Conservation (phyloP, 164 flowering plant genomes). For the Vitis rupestris region DNA sequence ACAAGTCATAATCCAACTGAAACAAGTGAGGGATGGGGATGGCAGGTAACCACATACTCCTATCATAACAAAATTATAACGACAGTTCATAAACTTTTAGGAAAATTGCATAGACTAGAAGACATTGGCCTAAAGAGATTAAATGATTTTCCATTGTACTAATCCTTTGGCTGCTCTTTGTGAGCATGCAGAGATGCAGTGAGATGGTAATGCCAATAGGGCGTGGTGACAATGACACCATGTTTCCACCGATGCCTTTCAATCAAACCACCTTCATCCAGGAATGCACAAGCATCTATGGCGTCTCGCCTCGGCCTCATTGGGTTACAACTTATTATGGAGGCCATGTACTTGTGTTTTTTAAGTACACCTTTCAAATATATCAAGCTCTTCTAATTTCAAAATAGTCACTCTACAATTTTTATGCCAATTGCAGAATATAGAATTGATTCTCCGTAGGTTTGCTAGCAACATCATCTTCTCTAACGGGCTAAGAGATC, state of each 20-base stretch:
- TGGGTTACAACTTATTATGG: constrained; percentile 71
- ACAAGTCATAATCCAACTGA: not conserved
- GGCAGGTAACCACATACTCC: constrained; percentile 38
- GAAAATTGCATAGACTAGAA: no score
- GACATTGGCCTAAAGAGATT: no score
- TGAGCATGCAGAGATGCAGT: constrained; percentile 42
- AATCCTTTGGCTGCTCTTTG: not conserved
- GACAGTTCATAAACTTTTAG: not conserved
- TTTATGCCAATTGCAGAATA: constrained; percentile 34
- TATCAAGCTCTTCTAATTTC: not conserved
- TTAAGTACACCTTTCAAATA: not conserved
- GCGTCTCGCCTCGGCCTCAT: constrained; percentile 60
- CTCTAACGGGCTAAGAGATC: constrained; percentile 77
- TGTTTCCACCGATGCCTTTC: constrained; percentile 47
- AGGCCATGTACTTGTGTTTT: constrained; percentile 42
- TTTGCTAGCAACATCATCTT: constrained; percentile 81
- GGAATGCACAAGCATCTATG: constrained; percentile 28
- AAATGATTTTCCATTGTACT: not conserved
- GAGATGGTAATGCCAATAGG: constrained; percentile 67
- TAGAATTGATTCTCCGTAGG: constrained; percentile 40
- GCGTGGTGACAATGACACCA: constrained; percentile 33
- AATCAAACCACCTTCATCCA: constrained; percentile 21
- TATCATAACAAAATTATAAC: not conserved
- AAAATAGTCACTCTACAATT: not conserved
- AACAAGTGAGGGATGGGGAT: constrained; percentile 26